These are phyloP conservation scores for Beta vulgaris DNA, from an alignment of 148 eudicot genomes.

Conservation along the genomic window DNA sequence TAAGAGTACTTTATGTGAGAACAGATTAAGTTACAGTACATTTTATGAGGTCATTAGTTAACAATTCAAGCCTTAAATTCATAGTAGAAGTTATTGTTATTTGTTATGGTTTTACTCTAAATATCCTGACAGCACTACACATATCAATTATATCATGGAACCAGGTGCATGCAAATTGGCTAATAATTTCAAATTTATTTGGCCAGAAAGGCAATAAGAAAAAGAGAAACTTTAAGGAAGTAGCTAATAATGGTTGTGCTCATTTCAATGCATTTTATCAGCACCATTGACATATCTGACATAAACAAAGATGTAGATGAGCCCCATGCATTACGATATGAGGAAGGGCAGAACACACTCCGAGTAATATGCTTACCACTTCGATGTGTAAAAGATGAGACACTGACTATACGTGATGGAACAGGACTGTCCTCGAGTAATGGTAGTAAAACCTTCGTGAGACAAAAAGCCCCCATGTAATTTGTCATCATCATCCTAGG, in stretches of 20 bases:
- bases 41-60: no score
- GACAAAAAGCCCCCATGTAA: conserved; percentile 84
- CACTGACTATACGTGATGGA: conserved; percentile 81
- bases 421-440: conserved; percentile 67
- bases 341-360: background rate
- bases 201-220: background rate
- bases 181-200: background rate
- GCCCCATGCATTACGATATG: background rate
- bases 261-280: background rate
- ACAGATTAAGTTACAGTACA: no score
- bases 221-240: background rate
- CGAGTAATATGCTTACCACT: conserved; percentile 46
- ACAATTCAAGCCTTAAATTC: no score
- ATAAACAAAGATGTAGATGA: background rate
- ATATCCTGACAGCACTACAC: no score
- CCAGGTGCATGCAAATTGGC: background rate
- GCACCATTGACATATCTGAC: background rate
- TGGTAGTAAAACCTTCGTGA: conserved; percentile 72
- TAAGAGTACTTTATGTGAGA: no score
- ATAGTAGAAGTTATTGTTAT: no score
- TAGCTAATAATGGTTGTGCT: background rate
- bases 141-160: background rate
- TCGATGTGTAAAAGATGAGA: conserved; percentile 88
- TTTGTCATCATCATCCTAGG: conserved; percentile 87
- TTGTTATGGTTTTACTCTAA: no score